A percentile compares a stretch with the other conserved stretches of the same genome.
phyloP scores from a whole-genome alignment of 257 asterid species.

The Linderniella brevidens region DNA sequence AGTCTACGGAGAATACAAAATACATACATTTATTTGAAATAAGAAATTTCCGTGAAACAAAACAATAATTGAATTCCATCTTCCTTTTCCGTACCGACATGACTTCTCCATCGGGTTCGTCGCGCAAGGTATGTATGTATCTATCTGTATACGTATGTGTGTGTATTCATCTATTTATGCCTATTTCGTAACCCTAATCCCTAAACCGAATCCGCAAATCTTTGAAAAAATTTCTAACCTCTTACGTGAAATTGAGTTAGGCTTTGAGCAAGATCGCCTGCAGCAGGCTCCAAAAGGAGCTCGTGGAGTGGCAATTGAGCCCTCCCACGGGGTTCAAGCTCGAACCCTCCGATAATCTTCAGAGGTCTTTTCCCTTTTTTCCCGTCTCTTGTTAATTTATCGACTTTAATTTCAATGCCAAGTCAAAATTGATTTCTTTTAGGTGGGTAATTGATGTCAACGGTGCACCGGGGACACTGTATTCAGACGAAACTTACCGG shows the following conservation, averaged over 20 bases:
- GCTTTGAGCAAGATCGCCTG: conserved; percentile 92
- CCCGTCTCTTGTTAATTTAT: too few species aligned
- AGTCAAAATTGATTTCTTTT: too few species aligned
- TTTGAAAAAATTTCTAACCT: neutral
- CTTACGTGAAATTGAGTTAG: conserved; percentile 19
- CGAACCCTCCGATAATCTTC: conserved; percentile 79
- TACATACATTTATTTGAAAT: too few species aligned
- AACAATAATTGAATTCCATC: neutral
- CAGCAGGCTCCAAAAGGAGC: conserved; percentile 92
- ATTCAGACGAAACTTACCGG: conserved; percentile 39
- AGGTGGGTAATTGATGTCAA: conserved; percentile 58
- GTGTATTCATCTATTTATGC: neutral
- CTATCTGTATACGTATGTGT: neutral
- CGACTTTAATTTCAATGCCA: too few species aligned
- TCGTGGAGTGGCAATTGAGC: conserved; percentile 94
- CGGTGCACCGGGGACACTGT: conserved; percentile 54
- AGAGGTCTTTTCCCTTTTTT: conserved; percentile 24
- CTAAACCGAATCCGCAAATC: neutral
- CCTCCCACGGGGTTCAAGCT: conserved; percentile 88
- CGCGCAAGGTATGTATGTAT: conserved; percentile 29
- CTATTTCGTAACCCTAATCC: neutral
- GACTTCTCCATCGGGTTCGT: conserved; percentile 37
- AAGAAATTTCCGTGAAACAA: too few species aligned
- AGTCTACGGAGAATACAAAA: too few species aligned
- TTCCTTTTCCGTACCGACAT: conserved; percentile 14